phyloP scores from a whole-genome alignment of 2,329 filamentous ascomycete species.

The Microdochium nivale region DNA sequence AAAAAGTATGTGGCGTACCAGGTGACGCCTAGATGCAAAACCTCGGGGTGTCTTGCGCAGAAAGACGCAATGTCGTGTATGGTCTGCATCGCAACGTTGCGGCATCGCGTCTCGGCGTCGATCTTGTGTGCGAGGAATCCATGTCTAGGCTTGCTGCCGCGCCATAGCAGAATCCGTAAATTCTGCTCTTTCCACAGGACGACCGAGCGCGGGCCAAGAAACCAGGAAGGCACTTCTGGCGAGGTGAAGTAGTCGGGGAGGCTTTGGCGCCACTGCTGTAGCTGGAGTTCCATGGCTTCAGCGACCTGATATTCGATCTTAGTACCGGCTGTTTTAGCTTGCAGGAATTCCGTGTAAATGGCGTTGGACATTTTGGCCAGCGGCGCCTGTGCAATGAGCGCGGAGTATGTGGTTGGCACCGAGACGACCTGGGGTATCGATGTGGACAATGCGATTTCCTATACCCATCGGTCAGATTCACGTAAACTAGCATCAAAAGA shows the following conservation, averaged over 20 bases:
- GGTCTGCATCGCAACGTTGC: conserved; percentile 25
- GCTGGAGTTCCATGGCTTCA: conserved; percentile 25
- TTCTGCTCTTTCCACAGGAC: conserved; percentile 33
- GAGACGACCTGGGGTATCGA: conserved; percentile 19
- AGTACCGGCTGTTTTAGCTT: conserved; percentile 22
- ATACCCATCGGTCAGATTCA: neutral
- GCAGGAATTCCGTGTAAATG: conserved; percentile 31
- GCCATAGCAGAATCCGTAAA: conserved; percentile 31
- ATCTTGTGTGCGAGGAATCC: conserved; percentile 16
- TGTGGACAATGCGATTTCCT: too few relatives aligned
- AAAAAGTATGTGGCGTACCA: conserved; percentile 36
- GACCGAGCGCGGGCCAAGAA: conserved; percentile 24
- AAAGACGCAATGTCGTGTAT: conserved; percentile 26
- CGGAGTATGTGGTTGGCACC: conserved; percentile 28
- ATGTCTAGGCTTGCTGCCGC: conserved; percentile 24
- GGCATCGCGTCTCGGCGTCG: conserved; percentile 22
- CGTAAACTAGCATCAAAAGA: neutral
- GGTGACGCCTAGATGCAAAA: conserved; percentile 22
- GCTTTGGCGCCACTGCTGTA: conserved; percentile 21
- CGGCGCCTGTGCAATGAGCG: conserved; percentile 29
- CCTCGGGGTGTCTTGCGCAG: conserved; percentile 16
- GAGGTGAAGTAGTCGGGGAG: conserved; percentile 25
- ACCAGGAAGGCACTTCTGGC: conserved; percentile 21
- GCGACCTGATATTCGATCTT: conserved; percentile 27
- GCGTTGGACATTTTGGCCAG: conserved; percentile 29